Conservation (phyloP, 495 filamentous ascomycete genomes). For the Aspergillus sparsus region DNA sequence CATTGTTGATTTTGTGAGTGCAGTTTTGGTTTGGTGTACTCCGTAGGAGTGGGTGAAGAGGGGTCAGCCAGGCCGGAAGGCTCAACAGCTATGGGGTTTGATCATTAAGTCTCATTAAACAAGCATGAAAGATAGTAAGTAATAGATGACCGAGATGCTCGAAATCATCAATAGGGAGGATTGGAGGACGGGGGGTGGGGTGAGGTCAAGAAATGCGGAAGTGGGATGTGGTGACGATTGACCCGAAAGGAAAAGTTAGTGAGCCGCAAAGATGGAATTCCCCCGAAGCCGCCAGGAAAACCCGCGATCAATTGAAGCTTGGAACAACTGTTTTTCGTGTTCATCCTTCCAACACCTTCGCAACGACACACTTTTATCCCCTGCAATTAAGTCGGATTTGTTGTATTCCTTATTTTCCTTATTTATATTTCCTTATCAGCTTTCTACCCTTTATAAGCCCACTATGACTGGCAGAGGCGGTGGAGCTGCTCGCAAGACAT, state of each 20-base stretch:
- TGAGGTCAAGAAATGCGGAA: constrained; percentile 25
- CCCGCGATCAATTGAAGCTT: constrained; percentile 17
- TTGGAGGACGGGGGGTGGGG: constrained; percentile 21
- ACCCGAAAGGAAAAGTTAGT: constrained; percentile 33
- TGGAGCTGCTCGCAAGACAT: constrained; percentile 79
- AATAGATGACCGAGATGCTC: constrained; percentile 6
- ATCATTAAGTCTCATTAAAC: constrained; percentile 34
- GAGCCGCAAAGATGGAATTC: constrained; percentile 25
- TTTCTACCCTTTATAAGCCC: constrained; percentile 18
- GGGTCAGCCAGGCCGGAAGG: constrained; percentile 34
- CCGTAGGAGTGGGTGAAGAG: constrained; percentile 23
- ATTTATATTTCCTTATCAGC: constrained; percentile 15
- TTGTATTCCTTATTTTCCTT: background rate
- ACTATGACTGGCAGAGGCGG: constrained; percentile 78
- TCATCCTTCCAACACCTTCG: constrained; percentile 5
- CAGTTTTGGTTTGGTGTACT: constrained; percentile 24
- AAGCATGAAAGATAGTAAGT: constrained; percentile 7
- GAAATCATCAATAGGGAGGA: constrained; percentile 16
- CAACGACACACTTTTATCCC: constrained; percentile 11
- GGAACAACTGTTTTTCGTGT: constrained; percentile 13
- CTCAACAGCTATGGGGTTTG: constrained; percentile 28
- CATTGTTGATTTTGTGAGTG: constrained; percentile 52
- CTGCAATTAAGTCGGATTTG: background rate
- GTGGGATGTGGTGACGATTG: constrained; percentile 45
- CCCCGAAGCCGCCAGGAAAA: constrained; percentile 15